phyloP scores from a whole-genome alignment of 192 early-diverging fungal species.

The Coemansia sp. region DNA sequence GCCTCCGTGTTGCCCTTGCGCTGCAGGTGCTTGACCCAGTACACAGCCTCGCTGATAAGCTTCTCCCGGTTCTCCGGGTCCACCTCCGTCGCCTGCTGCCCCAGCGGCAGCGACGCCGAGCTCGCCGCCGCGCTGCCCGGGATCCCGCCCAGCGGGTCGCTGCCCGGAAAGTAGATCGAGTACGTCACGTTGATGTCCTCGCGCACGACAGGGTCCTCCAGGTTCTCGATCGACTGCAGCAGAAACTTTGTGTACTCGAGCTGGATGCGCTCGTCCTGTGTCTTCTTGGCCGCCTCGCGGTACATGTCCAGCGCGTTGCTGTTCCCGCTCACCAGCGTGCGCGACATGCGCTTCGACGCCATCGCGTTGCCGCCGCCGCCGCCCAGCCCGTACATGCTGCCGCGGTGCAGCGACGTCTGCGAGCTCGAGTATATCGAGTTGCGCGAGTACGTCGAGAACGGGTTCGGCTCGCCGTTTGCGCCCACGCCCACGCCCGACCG shows the following conservation, averaged over 20 bases:
- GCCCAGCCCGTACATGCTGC: slow-evolving; percentile 44
- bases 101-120: slow-evolving; percentile 47
- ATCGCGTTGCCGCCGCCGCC: slow-evolving; percentile 10
- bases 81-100: slow-evolving; percentile 43
- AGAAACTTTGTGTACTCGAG: slow-evolving; percentile 76
- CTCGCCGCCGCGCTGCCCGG: slow-evolving; percentile 30
- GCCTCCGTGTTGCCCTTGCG: slow-evolving; percentile 71
- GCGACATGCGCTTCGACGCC: slow-evolving; percentile 48
- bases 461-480: slow-evolving; percentile 36
- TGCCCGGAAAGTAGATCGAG: slow-evolving; percentile 49
- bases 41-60: slow-evolving; percentile 62
- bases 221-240: slow-evolving; percentile 62
- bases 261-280: slow-evolving; percentile 70
- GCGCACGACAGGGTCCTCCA: slow-evolving; percentile 44
- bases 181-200: slow-evolving; percentile 52
- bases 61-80: slow-evolving; percentile 48
- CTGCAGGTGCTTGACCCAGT: slow-evolving; percentile 72
- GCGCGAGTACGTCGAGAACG: slow-evolving; percentile 52
- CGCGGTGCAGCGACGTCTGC: slow-evolving; percentile 47
- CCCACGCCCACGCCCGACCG: slow-evolving; percentile 22
- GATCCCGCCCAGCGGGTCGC: slow-evolving; percentile 14
- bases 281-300: slow-evolving; percentile 74
- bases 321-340: slow-evolving; percentile 49
- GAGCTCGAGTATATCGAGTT: slow-evolving; percentile 54
- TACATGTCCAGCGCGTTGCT: slow-evolving; percentile 60